These are phyloP conservation scores for Phycomyces nitens DNA, from an alignment of 192 early-diverging fungal species.

Conservation along the genomic window DNA sequence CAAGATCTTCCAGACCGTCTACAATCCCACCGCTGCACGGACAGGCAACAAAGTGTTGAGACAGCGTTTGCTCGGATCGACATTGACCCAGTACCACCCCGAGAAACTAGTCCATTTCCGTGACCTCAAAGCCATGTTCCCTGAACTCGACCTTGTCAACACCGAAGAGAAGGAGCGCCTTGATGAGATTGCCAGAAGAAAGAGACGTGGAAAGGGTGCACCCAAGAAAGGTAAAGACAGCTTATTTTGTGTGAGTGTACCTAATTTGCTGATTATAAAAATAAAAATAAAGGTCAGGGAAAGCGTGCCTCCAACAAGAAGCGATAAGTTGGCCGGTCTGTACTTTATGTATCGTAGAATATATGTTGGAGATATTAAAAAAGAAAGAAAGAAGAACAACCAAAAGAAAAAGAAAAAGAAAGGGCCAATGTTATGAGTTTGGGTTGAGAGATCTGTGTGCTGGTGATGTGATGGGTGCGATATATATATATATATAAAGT, in stretches of 20 bases:
- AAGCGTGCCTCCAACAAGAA: conserved; percentile 55
- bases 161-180: conserved; percentile 63
- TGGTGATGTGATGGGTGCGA: no score
- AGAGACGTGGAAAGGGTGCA: conserved; percentile 72
- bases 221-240: conserved; percentile 65
- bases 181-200: conserved; percentile 62
- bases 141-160: conserved; percentile 51
- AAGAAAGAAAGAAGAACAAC: background rate
- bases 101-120: conserved; percentile 47
- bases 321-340: conserved; percentile 30
- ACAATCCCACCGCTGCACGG: conserved; percentile 65
- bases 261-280: conserved; percentile 10
- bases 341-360: background rate
- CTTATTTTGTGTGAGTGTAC: background rate
- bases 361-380: background rate
- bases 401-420: conserved; percentile 10
- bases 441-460: background rate
- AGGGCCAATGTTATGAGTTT: background rate
- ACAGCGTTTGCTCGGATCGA: conserved; percentile 63
- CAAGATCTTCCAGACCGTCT: conserved; percentile 62
- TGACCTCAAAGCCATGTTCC: conserved; percentile 48
- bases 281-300: conserved; percentile 43
- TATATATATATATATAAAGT: no score
- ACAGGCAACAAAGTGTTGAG: conserved; percentile 74
- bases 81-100: conserved; percentile 66